Conservation (phyloP, 1,139 yeast species). For the Lodderomyces margitis region DNA sequence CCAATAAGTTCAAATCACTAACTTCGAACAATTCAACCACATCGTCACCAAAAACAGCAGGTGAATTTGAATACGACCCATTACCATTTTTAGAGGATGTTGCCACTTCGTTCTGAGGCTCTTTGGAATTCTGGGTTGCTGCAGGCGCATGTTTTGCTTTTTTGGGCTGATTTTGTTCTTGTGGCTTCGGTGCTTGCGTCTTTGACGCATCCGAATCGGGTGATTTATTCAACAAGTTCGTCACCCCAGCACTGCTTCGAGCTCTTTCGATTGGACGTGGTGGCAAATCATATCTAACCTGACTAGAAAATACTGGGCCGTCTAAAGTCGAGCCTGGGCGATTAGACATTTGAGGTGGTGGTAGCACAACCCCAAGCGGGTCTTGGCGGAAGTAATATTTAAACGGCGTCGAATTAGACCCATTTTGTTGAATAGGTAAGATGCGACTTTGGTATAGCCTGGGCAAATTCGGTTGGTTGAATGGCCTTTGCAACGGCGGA, state of each 20-base stretch:
- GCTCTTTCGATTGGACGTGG: background rate
- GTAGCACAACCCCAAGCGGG: background rate
- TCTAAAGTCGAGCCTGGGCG: background rate
- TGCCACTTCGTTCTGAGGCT: background rate
- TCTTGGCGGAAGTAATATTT: background rate
- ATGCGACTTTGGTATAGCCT: conserved; percentile 1
- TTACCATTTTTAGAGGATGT: background rate
- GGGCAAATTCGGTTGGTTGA: background rate
- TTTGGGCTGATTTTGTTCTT: background rate
- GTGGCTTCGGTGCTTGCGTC: background rate
- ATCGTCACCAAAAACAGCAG: conserved; percentile 8
- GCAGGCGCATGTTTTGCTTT: conserved; percentile 7
- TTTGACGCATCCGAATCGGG: background rate
- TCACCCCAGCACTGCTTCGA: background rate
- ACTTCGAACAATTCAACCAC: conserved; percentile 22
- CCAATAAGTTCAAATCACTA: conserved; percentile 39
- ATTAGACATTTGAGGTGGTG: background rate
- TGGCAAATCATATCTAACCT: background rate
- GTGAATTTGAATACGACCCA: background rate
- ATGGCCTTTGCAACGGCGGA: conserved; percentile 3
- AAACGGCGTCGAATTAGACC: background rate
- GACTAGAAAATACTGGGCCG: background rate
- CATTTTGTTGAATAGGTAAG: conserved; percentile 1
- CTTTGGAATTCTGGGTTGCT: background rate
- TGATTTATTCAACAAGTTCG: background rate